Percentiles rank a stretch among this genome's conserved stretches.
These are phyloP conservation scores for Rhodosporidiobolus odoratus DNA, from an alignment of 768 basidiomycete genomes.

Conservation along the genomic window DNA sequence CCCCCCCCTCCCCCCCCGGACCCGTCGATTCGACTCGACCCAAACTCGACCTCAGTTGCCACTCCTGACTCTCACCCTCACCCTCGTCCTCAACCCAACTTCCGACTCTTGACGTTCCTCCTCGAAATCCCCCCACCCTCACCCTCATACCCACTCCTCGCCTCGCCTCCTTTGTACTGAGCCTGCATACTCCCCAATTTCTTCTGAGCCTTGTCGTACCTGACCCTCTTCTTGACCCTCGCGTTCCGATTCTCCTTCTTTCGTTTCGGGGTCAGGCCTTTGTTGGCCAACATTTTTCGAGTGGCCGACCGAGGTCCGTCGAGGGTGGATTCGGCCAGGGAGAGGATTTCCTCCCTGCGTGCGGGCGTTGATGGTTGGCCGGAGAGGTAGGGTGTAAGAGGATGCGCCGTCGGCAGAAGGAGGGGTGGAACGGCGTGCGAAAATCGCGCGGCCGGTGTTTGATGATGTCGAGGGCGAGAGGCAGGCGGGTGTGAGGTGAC, in stretches of 20 bases:
- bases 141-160: slow-evolving; percentile 68
- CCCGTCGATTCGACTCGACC: not conserved
- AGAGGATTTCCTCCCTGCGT: slow-evolving; percentile 26
- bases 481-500: not conserved
- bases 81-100: slow-evolving; percentile 23
- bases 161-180: slow-evolving; percentile 82
- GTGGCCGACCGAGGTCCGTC: slow-evolving; percentile 81
- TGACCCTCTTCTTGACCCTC: slow-evolving; percentile 90
- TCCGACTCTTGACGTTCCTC: slow-evolving; percentile 21
- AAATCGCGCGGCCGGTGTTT: too few relatives aligned
- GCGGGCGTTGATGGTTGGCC: not conserved
- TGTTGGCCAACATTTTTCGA: slow-evolving; percentile 85
- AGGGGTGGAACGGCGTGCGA: too few relatives aligned
- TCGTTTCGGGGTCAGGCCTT: slow-evolving; percentile 83
- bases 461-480: too few relatives aligned
- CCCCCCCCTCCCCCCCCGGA: too few relatives aligned
- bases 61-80: too few relatives aligned
- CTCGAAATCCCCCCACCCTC: slow-evolving; percentile 67
- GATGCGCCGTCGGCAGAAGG: too few relatives aligned
- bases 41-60: too few relatives aligned
- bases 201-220: slow-evolving; percentile 90
- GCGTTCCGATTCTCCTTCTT: slow-evolving; percentile 90
- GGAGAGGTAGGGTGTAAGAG: not conserved
- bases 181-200: slow-evolving; percentile 82
- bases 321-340: slow-evolving; percentile 36